Evolutionary conservation across 306 rosid species (phyloP).

Genomic region (Dalbergia oliveri): DNA sequence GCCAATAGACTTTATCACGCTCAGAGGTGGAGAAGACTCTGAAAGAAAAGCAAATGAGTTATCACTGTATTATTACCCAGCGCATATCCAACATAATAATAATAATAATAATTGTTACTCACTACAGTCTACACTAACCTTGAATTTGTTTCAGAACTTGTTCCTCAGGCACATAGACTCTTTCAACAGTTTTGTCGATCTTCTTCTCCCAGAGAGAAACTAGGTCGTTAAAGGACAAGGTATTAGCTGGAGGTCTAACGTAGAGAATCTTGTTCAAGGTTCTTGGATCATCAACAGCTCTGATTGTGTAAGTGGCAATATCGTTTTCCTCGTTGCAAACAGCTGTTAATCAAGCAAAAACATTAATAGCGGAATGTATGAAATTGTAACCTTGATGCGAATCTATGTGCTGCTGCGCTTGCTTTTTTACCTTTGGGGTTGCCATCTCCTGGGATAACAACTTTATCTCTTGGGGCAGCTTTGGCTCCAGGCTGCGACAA

Average conservation of each 20-base stretch:
- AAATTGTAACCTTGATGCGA: not conserved
- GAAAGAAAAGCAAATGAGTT: slow-evolving; percentile 3
- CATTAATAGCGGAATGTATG: not conserved
- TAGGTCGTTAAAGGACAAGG: slow-evolving; percentile 54
- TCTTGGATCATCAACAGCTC: slow-evolving; percentile 63
- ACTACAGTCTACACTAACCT: slow-evolving; percentile 36
- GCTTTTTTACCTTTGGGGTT: slow-evolving; percentile 54
- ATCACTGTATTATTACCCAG: not conserved
- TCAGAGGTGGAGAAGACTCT: slow-evolving; percentile 61
- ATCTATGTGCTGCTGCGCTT: too few species aligned
- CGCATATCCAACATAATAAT: not conserved
- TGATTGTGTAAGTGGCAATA: slow-evolving; percentile 55
- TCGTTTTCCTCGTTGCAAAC: slow-evolving; percentile 61
- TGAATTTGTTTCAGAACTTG: slow-evolving; percentile 51
- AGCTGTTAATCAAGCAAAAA: slow-evolving; percentile 38
- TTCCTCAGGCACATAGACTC: slow-evolving; percentile 51
- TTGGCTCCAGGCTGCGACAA: slow-evolving; percentile 46
- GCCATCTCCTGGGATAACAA: slow-evolving; percentile 61
- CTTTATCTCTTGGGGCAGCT: slow-evolving; percentile 57
- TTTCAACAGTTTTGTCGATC: slow-evolving; percentile 61
- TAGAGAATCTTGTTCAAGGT: slow-evolving; percentile 65
- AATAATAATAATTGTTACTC: not conserved
- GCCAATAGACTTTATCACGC: slow-evolving; percentile 46
- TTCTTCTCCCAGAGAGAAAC: slow-evolving; percentile 67
- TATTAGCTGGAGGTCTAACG: slow-evolving; percentile 53